Conservation (phyloP, 2,329 filamentous ascomycete genomes). For the Polychaeton citri region DNA sequence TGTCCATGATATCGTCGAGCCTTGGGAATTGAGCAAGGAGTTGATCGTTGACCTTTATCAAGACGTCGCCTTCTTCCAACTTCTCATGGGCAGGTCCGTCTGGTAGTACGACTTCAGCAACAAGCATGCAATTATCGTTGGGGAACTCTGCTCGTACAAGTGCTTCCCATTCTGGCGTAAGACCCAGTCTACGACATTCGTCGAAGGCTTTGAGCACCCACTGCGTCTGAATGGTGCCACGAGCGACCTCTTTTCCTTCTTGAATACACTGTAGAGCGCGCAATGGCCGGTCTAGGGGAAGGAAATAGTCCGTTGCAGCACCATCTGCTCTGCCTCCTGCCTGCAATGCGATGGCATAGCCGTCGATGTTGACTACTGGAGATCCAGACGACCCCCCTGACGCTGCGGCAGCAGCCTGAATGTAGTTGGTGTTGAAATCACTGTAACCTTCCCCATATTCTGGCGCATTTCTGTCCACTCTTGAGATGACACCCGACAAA, state of each 20-base stretch:
- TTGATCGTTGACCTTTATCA: conserved; percentile 87
- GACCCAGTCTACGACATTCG: conserved; percentile 78
- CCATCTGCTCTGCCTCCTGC: conserved; percentile 88
- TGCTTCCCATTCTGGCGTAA: conserved; percentile 76
- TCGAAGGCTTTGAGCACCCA: conserved; percentile 97
- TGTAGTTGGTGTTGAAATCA: conserved; percentile 94
- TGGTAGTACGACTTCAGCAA: conserved; percentile 87
- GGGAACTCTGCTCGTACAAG: conserved; percentile 73
- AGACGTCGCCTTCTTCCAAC: conserved; percentile 84
- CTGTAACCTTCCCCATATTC: conserved; percentile 97
- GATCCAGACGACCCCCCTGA: conserved; percentile 97
- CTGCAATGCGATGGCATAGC: conserved; percentile 81
- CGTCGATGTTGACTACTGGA: conserved; percentile 92
- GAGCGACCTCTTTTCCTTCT: conserved; percentile 58
- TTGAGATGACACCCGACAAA: conserved; percentile 89
- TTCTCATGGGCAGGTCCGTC: conserved; percentile 77
- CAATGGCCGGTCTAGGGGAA: conserved; percentile 80
- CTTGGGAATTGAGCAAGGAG: conserved; percentile 86
- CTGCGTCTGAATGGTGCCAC: conserved; percentile 95
- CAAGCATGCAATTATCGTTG: conserved; percentile 90
- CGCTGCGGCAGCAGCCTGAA: conserved; percentile 91
- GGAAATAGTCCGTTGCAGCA: conserved; percentile 93
- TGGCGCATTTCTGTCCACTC: conserved; percentile 88
- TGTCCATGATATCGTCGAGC: conserved; percentile 83
- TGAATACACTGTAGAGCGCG: conserved; percentile 79